Conservation (phyloP, 2,329 filamentous ascomycete genomes). For the Kalaharituber pfeilii region DNA sequence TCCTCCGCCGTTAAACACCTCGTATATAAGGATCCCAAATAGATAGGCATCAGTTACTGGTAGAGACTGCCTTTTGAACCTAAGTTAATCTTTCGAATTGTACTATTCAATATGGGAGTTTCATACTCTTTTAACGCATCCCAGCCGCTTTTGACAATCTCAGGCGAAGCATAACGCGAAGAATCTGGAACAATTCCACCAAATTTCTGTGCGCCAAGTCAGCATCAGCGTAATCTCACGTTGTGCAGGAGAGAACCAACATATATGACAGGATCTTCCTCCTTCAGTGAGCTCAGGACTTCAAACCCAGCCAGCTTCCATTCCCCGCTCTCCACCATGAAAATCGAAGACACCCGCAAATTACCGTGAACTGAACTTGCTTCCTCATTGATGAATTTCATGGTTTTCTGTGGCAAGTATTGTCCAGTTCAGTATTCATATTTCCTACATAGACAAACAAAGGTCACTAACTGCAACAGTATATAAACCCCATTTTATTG, state of each 20-base stretch:
- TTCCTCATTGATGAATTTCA: constrained; percentile 93
- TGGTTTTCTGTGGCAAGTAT: constrained; percentile 52
- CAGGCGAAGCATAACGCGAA: constrained; percentile 67
- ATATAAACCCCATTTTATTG: constrained; percentile 88
- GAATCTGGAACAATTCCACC: constrained; percentile 77
- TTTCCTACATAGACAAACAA: not conserved
- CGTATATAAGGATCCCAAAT: constrained; percentile 67
- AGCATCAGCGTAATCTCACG: not conserved
- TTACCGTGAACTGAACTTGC: constrained; percentile 81
- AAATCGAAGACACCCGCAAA: constrained; percentile 70
- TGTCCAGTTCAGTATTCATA: not conserved
- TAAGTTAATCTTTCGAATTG: not conserved
- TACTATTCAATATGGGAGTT: constrained; percentile 30
- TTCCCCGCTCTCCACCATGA: constrained; percentile 87
- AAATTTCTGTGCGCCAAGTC: constrained; percentile 44
- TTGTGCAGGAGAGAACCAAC: constrained; percentile 28
- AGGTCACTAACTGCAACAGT: constrained; percentile 50
- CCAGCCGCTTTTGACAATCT: constrained; percentile 78
- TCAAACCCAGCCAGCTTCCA: constrained; percentile 96
- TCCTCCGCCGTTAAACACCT: constrained; percentile 68
- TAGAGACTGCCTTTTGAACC: constrained; percentile 15
- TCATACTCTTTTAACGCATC: constrained; percentile 64
- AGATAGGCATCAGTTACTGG: constrained; percentile 69
- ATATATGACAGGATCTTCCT: constrained; percentile 86
- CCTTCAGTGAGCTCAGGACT: constrained; percentile 82